phyloP scores from a whole-genome alignment of 129 eudicot genomes.

The Tagetes patula region DNA sequence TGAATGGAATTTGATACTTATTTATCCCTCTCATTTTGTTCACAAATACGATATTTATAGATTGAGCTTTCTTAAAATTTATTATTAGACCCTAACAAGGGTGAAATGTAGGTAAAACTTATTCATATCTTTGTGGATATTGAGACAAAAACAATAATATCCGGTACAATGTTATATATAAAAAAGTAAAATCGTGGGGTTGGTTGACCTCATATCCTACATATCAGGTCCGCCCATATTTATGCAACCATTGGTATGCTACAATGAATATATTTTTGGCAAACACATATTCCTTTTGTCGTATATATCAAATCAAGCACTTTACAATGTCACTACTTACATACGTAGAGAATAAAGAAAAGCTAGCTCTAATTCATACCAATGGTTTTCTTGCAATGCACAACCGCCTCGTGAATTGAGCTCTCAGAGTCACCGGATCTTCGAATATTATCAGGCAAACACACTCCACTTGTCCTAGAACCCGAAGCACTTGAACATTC shows the following conservation, averaged over 20 bases:
- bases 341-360: background rate
- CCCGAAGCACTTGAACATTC: conserved; percentile 22
- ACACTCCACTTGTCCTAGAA: conserved; percentile 52
- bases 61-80: too few species aligned
- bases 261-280: background rate
- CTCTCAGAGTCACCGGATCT: conserved; percentile 72
- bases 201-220: too few species aligned
- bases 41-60: too few species aligned
- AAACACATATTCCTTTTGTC: background rate
- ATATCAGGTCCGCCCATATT: too few species aligned
- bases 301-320: background rate
- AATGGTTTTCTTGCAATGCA: conserved; percentile 84
- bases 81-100: too few species aligned
- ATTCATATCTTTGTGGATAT: too few species aligned
- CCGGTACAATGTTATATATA: too few species aligned
- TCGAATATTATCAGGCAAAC: conserved; percentile 40
- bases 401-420: conserved; percentile 90
- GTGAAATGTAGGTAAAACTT: too few species aligned
- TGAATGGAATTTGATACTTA: too few species aligned
- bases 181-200: too few species aligned
- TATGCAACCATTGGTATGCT: background rate
- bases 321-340: conserved; percentile 8
- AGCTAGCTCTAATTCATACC: conserved; percentile 39
- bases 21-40: too few species aligned
- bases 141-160: too few species aligned